Evolutionary conservation across 306 rosid species (phyloP), one percentile per base, ranked within the genome.

Genomic region (Castanea mollissima): DNA sequence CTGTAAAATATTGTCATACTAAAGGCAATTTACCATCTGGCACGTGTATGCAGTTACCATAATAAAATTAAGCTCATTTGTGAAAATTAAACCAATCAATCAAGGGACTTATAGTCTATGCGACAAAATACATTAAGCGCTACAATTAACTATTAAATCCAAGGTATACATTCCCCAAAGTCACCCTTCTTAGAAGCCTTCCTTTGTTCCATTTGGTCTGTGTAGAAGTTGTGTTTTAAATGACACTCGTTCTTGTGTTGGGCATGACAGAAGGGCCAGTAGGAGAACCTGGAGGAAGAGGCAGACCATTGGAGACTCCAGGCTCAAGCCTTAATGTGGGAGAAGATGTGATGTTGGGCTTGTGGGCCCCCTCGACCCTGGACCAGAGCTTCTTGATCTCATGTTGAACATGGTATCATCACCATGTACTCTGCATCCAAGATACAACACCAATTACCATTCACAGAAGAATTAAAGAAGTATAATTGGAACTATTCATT

Each of bases 281-380:
- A 21, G 98, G 97, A 76, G 97, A 86, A 34, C 97, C 97, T 5
- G 99, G 99, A 12, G 99, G 99, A 77, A 91, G 99, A 32, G 99
- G 99, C 80, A 95, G 89, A 0, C 87, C 93, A 82, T 95, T 35
- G 95, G 86, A 62, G 99, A 92, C 80, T 91, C 99, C 21, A 0
- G 21, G 21, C 21, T 21, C 21, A 21, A 21, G 21, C 21, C 21
- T 21, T 21, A 21, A 21, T 21, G 21, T 21, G 21, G 21, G 21
- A 21, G 21, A 21, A 21, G 21, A 21, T 21, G 21, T 21, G 21
- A 21, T 21, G 21, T 21, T 21, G 21, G 21, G 21, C 21, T 21
- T 21, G 21, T 21, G 21, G 21, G 21, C 21, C 21, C 21, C 21
- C 21, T 21, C 21, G 21, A 21, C 21, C 21, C 21, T 21, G 94